A percentile compares a stretch with the other conserved stretches of the same genome.
Conservation (phyloP, 2,329 filamentous ascomycete genomes). For the Microdochium nivale region DNA sequence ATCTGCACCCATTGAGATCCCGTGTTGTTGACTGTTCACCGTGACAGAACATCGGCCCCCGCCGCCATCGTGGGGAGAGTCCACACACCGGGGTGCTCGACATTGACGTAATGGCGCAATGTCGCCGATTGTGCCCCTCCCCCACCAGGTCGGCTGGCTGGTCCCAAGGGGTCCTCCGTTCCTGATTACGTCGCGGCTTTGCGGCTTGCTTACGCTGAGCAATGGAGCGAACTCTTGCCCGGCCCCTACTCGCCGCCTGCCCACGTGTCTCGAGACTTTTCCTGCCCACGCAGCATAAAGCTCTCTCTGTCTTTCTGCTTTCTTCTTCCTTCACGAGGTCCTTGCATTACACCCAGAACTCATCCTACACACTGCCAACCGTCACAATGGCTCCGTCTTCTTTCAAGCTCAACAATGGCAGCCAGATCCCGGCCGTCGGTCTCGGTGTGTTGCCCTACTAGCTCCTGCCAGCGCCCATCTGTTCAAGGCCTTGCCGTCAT, state of each 20-base stretch:
- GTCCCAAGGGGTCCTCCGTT: neutral
- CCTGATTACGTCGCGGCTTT: neutral
- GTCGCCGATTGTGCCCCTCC: neutral
- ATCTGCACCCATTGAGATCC: no score
- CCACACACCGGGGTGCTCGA: neutral
- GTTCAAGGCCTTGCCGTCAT: slow-evolving; percentile 2
- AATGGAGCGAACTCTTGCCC: no score
- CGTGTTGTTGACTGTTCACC: no score
- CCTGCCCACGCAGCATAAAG: neutral
- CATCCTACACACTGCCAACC: neutral
- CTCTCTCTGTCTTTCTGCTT: neutral
- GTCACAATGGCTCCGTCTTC: slow-evolving; percentile 42
- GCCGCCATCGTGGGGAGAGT: neutral
- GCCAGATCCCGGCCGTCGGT: slow-evolving; percentile 54
- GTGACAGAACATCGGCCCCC: neutral
- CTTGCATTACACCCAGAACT: neutral
- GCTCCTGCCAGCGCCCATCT: no score
- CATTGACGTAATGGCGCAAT: neutral
- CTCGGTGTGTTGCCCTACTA: slow-evolving; percentile 45
- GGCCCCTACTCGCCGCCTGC: no score
- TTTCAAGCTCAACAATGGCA: slow-evolving; percentile 58
- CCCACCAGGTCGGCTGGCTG: neutral
- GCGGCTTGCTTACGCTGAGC: neutral
- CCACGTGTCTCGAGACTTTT: no score
- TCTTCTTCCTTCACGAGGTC: neutral